Evolutionary conservation across 2,329 filamentous ascomycete genomes (phyloP), one percentile per base, ranked within the genome.

Genomic region (Sporothrix pallida): DNA sequence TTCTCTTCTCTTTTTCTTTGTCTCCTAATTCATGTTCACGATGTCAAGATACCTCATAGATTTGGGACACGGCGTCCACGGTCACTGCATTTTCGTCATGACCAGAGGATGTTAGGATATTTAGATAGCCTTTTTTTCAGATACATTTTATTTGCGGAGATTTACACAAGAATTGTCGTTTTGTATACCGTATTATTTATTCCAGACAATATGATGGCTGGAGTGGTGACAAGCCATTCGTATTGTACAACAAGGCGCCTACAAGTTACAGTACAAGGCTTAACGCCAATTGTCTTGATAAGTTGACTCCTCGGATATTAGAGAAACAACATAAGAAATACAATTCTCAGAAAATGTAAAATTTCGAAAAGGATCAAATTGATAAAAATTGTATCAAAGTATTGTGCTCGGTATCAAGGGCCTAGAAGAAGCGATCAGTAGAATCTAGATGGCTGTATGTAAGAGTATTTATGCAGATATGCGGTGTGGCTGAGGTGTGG

Each of bases 41-140:
- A 69, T 74, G 58, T 31, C 63, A 75, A 54, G 54, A 75, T 75
- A 75, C 70, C 73, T 74, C 50, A 73, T 75, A 76, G 72, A 76
- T 68, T 74, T 73, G 75, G 75, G 69, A 68, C 56, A 67, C 31
- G 46, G 74, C 62, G 68, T 62, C 67, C 54, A 52, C 42, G 73
- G 73, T 26, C 42, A 44, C 65, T 68, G 54, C 46, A 10, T 58
- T 46, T 44, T 71, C 46, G 31, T 13, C 20, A 12, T 52, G 58
- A 37, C 37, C 42, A 71, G 4, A 44, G 69, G 63, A 63, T n/a
- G 65, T 37, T 72, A 6, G 68, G 68, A 70, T 56, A 15, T 37
- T 58, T 56, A 52, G 58, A 52, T 46, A 31, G 6, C 20, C 20
- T 12, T 1, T 65, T 58, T 48, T 52, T 62, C 50, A 5, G n/a